Evolutionary conservation across 768 basidiomycete species (phyloP).

Genomic region (Filobasidium wieringae): DNA sequence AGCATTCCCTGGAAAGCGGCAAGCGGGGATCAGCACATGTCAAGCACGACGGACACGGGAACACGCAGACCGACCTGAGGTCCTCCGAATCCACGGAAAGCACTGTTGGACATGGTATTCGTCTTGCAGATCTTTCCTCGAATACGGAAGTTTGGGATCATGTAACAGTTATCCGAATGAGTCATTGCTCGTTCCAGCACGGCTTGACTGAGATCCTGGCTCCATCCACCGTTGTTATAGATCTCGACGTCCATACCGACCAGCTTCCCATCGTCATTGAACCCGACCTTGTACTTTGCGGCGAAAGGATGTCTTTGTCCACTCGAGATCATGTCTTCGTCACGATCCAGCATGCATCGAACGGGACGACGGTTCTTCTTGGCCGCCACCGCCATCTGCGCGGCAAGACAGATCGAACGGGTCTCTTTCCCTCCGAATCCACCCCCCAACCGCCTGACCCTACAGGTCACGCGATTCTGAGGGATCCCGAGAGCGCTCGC

Average conservation of each 20-base stretch:
- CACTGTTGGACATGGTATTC: slow-evolving; percentile 27
- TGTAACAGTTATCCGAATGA: slow-evolving; percentile 21
- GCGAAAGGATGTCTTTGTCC: slow-evolving; percentile 27
- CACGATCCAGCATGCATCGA: slow-evolving; percentile 24
- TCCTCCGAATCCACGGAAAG: slow-evolving; percentile 23
- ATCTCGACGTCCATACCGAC: slow-evolving; percentile 18
- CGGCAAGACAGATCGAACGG: slow-evolving; percentile 16
- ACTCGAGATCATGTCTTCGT: slow-evolving; percentile 23
- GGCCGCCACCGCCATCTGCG: slow-evolving; percentile 20
- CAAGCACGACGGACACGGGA: neutral
- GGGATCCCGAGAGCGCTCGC: slow-evolving; percentile 25
- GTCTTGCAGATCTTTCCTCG: slow-evolving; percentile 23
- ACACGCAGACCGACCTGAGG: slow-evolving; percentile 3
- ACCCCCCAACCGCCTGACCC: slow-evolving; percentile 21
- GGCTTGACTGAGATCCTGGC: slow-evolving; percentile 23
- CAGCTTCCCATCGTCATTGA: slow-evolving; percentile 22
- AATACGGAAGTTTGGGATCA: slow-evolving; percentile 20
- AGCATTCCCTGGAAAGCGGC: slow-evolving; percentile 20
- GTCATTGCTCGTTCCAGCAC: slow-evolving; percentile 25
- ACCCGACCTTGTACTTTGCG: slow-evolving; percentile 20
- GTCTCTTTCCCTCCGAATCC: slow-evolving; percentile 27
- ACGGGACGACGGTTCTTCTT: slow-evolving; percentile 20
- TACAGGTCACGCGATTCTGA: slow-evolving; percentile 17
- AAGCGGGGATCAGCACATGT: neutral
- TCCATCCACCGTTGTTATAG: slow-evolving; percentile 25